A percentile compares a stretch with the other conserved stretches of the same genome.
Conservation (phyloP, 2,329 filamentous ascomycete genomes). For the Epichloe elymi region DNA sequence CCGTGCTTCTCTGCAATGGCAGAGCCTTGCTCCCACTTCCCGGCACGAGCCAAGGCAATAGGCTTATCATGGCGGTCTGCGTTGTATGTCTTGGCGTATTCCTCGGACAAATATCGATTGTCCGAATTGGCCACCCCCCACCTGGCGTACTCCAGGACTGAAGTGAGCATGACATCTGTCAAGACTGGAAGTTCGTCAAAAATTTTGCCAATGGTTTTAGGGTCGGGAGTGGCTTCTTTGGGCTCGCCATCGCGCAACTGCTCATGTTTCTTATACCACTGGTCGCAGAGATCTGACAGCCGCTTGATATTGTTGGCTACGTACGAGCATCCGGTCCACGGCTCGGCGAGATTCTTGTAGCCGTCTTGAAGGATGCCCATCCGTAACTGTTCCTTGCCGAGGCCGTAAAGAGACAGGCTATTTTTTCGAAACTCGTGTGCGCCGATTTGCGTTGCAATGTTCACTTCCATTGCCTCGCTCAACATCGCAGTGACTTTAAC, state of each 20-base stretch:
- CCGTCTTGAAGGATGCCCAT: conserved; percentile 49
- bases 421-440: conserved; percentile 62
- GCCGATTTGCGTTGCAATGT: conserved; percentile 40
- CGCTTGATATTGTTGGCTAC: conserved; percentile 50
- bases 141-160: conserved; percentile 38
- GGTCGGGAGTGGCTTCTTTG: conserved; percentile 23
- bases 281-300: conserved; percentile 42
- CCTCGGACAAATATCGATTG: conserved; percentile 28
- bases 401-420: conserved; percentile 59
- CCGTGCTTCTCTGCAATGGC: conserved; percentile 44
- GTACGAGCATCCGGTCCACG: conserved; percentile 69
- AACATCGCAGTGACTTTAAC: conserved; percentile 40
- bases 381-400: conserved; percentile 52
- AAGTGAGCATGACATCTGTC: conserved; percentile 41
- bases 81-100: conserved; percentile 34
- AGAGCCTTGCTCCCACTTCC: conserved; percentile 45
- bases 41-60: conserved; percentile 38
- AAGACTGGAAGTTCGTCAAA: conserved; percentile 35
- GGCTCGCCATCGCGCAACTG: conserved; percentile 15
- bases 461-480: conserved; percentile 53
- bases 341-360: conserved; percentile 59
- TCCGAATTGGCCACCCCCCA: conserved; percentile 36
- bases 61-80: conserved; percentile 39
- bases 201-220: conserved; percentile 30
- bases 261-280: conserved; percentile 39